These are phyloP conservation scores for Voacanga thouarsii DNA, from an alignment of 257 asterid genomes.

Conservation along the genomic window DNA sequence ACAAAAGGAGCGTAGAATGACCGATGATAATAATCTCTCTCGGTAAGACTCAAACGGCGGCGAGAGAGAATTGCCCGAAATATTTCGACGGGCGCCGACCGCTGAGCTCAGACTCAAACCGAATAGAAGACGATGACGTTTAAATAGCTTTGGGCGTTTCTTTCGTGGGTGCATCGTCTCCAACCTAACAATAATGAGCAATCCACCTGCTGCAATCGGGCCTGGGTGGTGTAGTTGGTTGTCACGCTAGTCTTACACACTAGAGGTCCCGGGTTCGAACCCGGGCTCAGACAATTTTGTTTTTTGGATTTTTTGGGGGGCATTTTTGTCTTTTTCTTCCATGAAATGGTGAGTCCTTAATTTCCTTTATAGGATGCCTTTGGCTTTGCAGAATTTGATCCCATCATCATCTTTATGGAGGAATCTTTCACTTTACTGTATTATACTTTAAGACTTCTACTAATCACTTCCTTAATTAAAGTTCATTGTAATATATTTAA, in stretches of 20 bases:
- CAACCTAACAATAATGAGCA: no score
- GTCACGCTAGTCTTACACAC: constrained; percentile 99
- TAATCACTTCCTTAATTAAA: background rate
- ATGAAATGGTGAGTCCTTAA: no score
- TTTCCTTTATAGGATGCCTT: no score
- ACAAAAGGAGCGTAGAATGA: background rate
- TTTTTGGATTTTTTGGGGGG: no score
- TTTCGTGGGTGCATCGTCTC: no score
- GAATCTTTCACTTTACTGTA: background rate
- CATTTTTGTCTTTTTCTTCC: no score
- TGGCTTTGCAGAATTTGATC: background rate
- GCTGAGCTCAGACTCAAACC: background rate
- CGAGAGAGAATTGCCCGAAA: constrained; percentile 1
- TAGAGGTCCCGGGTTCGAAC: constrained; percentile 99
- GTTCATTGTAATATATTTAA: no score
- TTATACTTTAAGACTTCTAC: no score
- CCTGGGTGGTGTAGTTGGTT: constrained; percentile 99
- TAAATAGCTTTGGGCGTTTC: background rate
- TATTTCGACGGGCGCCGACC: constrained; percentile 3
- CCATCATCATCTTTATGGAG: constrained; percentile 2
- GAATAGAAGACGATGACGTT: background rate
- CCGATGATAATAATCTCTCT: background rate
- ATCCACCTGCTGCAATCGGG: constrained; percentile 13
- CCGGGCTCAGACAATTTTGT: constrained; percentile 99
- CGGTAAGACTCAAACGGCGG: background rate